phyloP scores from a whole-genome alignment of 495 filamentous ascomycete species.

The Astrothelium subdiscretum region DNA sequence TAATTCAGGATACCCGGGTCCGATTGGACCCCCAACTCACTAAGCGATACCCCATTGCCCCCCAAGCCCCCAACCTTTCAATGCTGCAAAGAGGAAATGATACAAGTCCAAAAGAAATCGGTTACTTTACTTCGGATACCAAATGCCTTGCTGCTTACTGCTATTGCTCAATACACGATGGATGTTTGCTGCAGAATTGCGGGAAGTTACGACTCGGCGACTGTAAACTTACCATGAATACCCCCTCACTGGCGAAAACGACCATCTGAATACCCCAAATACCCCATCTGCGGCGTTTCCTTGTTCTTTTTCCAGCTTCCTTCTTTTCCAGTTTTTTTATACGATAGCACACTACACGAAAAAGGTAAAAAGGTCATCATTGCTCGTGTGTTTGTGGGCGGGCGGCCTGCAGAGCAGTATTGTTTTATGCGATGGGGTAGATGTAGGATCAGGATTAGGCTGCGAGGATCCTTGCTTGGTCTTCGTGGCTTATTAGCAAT shows the following conservation, averaged over 20 bases:
- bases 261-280: constrained; percentile 1
- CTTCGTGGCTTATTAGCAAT: neutral
- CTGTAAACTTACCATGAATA: neutral
- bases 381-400: neutral
- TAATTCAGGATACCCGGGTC: constrained; percentile 35
- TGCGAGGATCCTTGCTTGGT: neutral
- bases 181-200: neutral
- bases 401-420: neutral
- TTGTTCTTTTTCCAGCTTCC: neutral
- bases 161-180: neutral
- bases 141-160: neutral
- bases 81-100: neutral
- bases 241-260: neutral
- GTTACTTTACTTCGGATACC: neutral
- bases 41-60: constrained; percentile 9
- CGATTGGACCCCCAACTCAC: constrained; percentile 29
- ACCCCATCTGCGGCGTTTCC: neutral
- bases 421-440: neutral
- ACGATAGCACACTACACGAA: neutral
- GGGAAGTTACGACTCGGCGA: neutral
- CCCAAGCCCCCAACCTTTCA: neutral
- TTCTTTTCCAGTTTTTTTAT: neutral
- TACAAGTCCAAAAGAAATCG: neutral
- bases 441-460: neutral
- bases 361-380: neutral